A percentile compares a stretch with the other conserved stretches of the same genome.
phyloP scores from a whole-genome alignment of 768 basidiomycete species.

The Russula olivacea region DNA sequence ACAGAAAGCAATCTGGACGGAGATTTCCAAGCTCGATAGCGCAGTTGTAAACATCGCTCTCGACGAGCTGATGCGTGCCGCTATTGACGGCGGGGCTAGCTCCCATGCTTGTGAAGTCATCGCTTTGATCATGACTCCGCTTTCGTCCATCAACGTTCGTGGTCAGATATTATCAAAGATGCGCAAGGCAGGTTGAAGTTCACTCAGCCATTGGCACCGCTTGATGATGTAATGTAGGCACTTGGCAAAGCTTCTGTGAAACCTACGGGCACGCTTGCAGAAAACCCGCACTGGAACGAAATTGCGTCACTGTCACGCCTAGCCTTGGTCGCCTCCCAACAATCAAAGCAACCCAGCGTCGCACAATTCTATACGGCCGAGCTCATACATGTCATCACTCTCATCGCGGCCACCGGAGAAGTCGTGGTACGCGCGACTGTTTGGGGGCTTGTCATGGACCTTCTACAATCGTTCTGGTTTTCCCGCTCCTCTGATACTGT shows the following conservation, averaged over 20 bases:
- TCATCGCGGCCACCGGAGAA: constrained; percentile 73
- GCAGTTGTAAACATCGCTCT: constrained; percentile 64
- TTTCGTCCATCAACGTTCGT: constrained; percentile 72
- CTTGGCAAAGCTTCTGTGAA: constrained; percentile 67
- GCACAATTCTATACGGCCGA: constrained; percentile 81
- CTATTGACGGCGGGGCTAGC: constrained; percentile 77
- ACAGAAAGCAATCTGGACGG: constrained; percentile 72
- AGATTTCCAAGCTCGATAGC: constrained; percentile 65
- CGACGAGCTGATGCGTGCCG: constrained; percentile 75
- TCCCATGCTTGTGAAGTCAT: constrained; percentile 70
- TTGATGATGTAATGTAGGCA: constrained; percentile 39
- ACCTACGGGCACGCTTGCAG: constrained; percentile 54
- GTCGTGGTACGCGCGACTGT: constrained; percentile 70
- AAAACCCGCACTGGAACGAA: constrained; percentile 75
- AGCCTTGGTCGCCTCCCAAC: constrained; percentile 64
- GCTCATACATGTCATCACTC: constrained; percentile 68
- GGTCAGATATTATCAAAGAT: constrained; percentile 73
- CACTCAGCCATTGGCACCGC: not conserved
- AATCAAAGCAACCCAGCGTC: constrained; percentile 54
- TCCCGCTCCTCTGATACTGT: constrained; percentile 52
- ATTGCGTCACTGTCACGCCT: constrained; percentile 76
- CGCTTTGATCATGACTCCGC: constrained; percentile 62
- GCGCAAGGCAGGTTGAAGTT: constrained; percentile 52
- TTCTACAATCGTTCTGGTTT: constrained; percentile 69
- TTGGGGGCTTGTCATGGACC: constrained; percentile 76